Percentiles rank a stretch among this genome's conserved stretches.
Conservation (phyloP, 169 alveolate genomes). For the Plasmodium adleri region DNA sequence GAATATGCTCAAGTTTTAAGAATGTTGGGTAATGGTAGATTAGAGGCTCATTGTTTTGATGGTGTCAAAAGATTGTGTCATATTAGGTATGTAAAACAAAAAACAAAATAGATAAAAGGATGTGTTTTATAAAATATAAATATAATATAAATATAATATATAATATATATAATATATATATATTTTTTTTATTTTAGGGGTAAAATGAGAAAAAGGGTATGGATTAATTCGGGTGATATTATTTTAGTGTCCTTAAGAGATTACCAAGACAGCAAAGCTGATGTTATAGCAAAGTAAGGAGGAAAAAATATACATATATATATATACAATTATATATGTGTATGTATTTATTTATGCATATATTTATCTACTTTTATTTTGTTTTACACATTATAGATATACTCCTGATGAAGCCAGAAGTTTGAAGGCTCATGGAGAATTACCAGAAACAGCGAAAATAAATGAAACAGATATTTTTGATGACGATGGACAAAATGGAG, state of each 20-base stretch:
- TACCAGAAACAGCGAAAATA: slow-evolving; percentile 97
- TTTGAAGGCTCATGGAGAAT: slow-evolving; percentile 96
- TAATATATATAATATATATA: neutral
- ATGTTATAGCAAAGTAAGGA: slow-evolving; percentile 95
- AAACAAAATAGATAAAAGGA: neutral
- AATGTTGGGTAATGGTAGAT: slow-evolving; percentile 99
- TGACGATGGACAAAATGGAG: slow-evolving; percentile 92
- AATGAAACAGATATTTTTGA: slow-evolving; percentile 94
- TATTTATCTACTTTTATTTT: neutral
- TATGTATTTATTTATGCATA: neutral
- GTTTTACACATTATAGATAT: slow-evolving; percentile 68
- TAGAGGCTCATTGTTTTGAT: slow-evolving; percentile 98
- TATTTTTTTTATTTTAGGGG: slow-evolving; percentile 85
- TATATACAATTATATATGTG: neutral
- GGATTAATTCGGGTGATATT: slow-evolving; percentile 98
- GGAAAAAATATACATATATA: neutral
- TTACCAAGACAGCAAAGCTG: slow-evolving; percentile 98
- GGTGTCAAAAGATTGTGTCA: slow-evolving; percentile 97
- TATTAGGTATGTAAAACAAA: slow-evolving; percentile 87
- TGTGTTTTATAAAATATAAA: neutral
- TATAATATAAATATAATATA: neutral
- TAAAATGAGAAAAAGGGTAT: slow-evolving; percentile 97
- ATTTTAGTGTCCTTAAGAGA: slow-evolving; percentile 97
- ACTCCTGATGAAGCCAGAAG: slow-evolving; percentile 98
- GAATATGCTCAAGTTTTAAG: slow-evolving; percentile 97